A percentile compares a stretch with the other conserved stretches of the same genome.
Conservation (phyloP, 192 early-diverging fungal genomes). For the Podila verticillata region DNA sequence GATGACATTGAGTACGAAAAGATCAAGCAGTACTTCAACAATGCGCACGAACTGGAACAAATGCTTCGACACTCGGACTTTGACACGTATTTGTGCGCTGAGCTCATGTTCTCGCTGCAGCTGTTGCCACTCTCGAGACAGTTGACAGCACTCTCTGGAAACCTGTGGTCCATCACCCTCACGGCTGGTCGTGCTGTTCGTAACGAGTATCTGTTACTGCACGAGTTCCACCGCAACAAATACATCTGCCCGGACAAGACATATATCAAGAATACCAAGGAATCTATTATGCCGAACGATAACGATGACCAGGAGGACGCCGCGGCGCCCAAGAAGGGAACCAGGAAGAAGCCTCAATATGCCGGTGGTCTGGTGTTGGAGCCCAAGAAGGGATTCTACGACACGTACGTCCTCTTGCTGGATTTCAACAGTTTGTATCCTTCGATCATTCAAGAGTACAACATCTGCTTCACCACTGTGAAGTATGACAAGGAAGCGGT, state of each 20-base stretch:
- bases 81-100: conserved; percentile 82
- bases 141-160: conserved; percentile 92
- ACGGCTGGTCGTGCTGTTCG: conserved; percentile 91
- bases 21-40: conserved; percentile 75
- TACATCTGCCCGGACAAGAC: conserved; percentile 93
- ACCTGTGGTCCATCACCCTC: conserved; percentile 94
- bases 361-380: conserved; percentile 97
- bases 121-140: conserved; percentile 91
- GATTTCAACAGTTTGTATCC: conserved; percentile 99
- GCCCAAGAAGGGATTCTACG: conserved; percentile 97
- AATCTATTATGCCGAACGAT: conserved; percentile 25
- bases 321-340: conserved; percentile 51
- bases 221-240: conserved; percentile 93
- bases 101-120: conserved; percentile 91
- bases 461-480: conserved; percentile 99
- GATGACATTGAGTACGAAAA: conserved; percentile 87
- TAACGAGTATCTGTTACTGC: conserved; percentile 94
- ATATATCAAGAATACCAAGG: conserved; percentile 35
- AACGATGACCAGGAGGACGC: conserved; percentile 46
- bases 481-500: conserved; percentile 52
- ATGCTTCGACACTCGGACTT: conserved; percentile 84
- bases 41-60: conserved; percentile 65
- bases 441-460: conserved; percentile 99
- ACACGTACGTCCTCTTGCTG: conserved; percentile 91
- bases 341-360: conserved; percentile 89